Base-by-base conservation (phyloP, 345 rosid genomes). In the Populus euphratica region DNA sequence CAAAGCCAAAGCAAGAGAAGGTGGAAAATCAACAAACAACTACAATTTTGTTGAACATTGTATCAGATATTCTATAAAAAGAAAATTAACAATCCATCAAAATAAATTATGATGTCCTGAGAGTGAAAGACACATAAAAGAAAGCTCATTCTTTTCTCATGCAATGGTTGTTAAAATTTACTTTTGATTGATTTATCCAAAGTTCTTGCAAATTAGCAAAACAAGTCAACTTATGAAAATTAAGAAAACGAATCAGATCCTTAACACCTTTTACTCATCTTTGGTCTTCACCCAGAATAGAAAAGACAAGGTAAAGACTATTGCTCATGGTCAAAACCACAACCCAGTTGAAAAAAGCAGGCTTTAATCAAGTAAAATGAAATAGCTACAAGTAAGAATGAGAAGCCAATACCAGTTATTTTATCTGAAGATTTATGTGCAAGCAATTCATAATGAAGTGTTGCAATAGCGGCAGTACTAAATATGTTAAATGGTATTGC, bases 371-470 rank as follows among this genome's bases (percentile, higher is more conserved):
- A 25, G 43, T 29, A 56, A 21, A 49, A 9, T 49, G 59, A 52
- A 72, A 47, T 25, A 23, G 2, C 7, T 36, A 61, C 21, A 68
- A 47, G 35, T 50, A 8, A 38, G 13, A 9, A 43, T 20, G 29
- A 67, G 52, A 31, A 49, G 29, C 25, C 43, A 64, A 81, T 54
- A 73, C 50, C 52, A 73, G 67, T 44, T 69, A 68, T 10, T 68
- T 20, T 64, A 70, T 16, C 54, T 52, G 21, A 74, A 65, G 67
- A 56, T 36, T 52, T 39, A 70, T 1, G 68, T 13, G 36, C n/a
- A 44, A 66, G 14, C 20, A 31, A 23, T 59, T 25, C 41, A 68
- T 13, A 35, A 20, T 47, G 72, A 35, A 52, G 20, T 59, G 43
- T 38, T 23, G n/a, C 6, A 23, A 12, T 69, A 63, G 43, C n/a